phyloP scores from a whole-genome alignment of 2,329 filamentous ascomycete species.

The Ambrosiella beaveri region DNA sequence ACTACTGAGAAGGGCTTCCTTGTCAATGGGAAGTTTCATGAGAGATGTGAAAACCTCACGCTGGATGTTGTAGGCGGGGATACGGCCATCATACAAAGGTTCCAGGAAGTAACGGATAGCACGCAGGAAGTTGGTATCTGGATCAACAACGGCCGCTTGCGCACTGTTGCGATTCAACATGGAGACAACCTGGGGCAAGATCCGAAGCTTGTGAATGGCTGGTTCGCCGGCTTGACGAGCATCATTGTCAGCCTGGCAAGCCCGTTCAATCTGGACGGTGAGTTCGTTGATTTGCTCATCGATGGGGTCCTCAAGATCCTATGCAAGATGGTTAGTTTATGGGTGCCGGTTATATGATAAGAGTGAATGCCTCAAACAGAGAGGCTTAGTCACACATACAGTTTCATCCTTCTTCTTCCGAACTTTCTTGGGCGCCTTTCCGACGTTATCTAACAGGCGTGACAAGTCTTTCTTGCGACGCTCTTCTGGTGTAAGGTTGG shows the following conservation, averaged over 20 bases:
- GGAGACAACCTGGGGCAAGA: constrained; percentile 76
- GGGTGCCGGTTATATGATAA: too few species aligned
- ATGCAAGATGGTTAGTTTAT: not conserved
- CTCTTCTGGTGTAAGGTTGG: constrained; percentile 69
- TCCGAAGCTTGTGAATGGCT: constrained; percentile 81
- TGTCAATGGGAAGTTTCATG: constrained; percentile 67
- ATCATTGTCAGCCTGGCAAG: constrained; percentile 70
- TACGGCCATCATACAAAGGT: constrained; percentile 78
- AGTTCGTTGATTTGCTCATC: constrained; percentile 81
- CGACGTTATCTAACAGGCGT: constrained; percentile 68
- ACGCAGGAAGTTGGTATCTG: constrained; percentile 86
- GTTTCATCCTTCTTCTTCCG: constrained; percentile 50
- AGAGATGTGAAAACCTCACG: constrained; percentile 79
- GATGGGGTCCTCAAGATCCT: constrained; percentile 81
- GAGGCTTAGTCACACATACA: constrained; percentile 1
- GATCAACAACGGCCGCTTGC: constrained; percentile 71
- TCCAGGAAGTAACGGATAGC: constrained; percentile 96
- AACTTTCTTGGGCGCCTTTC: constrained; percentile 54
- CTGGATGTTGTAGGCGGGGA: constrained; percentile 95
- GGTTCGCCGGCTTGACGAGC: constrained; percentile 65
- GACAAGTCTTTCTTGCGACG: constrained; percentile 70
- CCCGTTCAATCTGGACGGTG: constrained; percentile 76
- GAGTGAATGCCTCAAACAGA: too few species aligned
- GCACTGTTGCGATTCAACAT: constrained; percentile 81
- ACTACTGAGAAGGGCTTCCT: constrained; percentile 75